phyloP scores from a whole-genome alignment of 345 rosid genomes.

The Aquilaria malaccensis region DNA sequence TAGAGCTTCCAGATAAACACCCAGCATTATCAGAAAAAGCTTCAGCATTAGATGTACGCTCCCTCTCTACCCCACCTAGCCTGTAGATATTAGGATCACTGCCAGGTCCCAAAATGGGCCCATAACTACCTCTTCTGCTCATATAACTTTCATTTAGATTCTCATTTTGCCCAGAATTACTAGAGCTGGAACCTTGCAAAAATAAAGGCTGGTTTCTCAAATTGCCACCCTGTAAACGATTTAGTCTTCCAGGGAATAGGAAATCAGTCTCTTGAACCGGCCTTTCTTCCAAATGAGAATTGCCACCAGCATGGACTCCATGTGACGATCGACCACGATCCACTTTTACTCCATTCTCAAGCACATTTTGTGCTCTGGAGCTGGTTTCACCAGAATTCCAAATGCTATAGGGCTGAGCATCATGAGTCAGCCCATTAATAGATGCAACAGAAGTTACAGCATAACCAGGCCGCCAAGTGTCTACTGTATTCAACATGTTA shows the following conservation, averaged over 20 bases:
- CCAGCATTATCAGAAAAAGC: constrained; percentile 31
- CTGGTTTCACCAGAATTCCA: constrained; percentile 68
- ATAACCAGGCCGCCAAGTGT: constrained; percentile 30
- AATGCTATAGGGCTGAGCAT: constrained; percentile 34
- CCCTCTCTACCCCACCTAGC: constrained; percentile 27
- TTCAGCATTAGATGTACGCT: constrained; percentile 17
- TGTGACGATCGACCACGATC: constrained; percentile 38
- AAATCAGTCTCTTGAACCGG: constrained; percentile 26
- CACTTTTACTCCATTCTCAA: constrained; percentile 36
- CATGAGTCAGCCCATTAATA: constrained; percentile 30
- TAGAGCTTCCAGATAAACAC: constrained; percentile 53
- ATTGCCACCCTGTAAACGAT: constrained; percentile 24
- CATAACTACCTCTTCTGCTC: constrained; percentile 26
- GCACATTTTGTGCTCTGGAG: constrained; percentile 22
- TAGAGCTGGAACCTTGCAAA: constrained; percentile 49
- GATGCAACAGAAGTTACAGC: constrained; percentile 33
- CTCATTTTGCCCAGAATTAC: constrained; percentile 26
- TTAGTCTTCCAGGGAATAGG: constrained; percentile 27
- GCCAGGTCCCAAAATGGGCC: constrained; percentile 26
- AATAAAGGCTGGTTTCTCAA: constrained; percentile 35
- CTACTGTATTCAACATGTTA: constrained; percentile 40
- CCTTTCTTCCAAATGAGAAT: constrained; percentile 47
- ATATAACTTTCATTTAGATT: constrained; percentile 31
- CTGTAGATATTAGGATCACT: constrained; percentile 17
- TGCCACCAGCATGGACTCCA: constrained; percentile 23